Percentiles rank a stretch among this genome's conserved stretches.
phyloP scores from a whole-genome alignment of 257 asterid species.

The Ilex aquifolium region DNA sequence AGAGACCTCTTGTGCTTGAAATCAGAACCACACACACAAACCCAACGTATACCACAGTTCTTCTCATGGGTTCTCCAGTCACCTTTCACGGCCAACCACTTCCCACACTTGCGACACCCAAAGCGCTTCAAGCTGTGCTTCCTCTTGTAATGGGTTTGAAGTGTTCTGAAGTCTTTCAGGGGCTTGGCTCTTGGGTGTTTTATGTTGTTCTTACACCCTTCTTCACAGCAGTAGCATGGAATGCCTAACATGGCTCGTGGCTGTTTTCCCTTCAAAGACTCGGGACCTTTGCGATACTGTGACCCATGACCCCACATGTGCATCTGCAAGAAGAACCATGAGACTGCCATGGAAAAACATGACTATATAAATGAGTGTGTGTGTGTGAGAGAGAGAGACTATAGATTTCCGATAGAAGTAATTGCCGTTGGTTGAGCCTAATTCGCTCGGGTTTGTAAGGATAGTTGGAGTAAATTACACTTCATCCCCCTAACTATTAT shows the following conservation, averaged over 20 bases:
- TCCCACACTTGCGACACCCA: constrained; percentile 62
- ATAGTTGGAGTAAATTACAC: too few species aligned
- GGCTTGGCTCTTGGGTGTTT: constrained; percentile 47
- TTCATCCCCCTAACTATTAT: too few species aligned
- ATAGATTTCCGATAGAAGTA: too few species aligned
- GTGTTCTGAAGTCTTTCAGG: constrained; percentile 58
- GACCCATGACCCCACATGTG: constrained; percentile 90
- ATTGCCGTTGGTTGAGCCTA: too few species aligned
- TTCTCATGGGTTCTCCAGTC: constrained; percentile 84
- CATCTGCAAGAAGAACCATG: constrained; percentile 33
- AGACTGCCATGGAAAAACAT: too few species aligned
- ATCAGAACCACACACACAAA: constrained; percentile 65
- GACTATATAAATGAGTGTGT: too few species aligned
- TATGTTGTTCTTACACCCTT: constrained; percentile 67
- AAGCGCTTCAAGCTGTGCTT: constrained; percentile 51
- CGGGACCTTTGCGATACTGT: constrained; percentile 52
- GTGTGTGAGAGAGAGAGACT: too few species aligned
- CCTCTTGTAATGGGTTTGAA: constrained; percentile 65
- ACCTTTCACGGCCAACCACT: constrained; percentile 63
- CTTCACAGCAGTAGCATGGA: constrained; percentile 66
- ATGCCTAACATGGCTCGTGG: constrained; percentile 46
- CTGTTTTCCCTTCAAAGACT: constrained; percentile 55
- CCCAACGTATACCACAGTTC: constrained; percentile 79
- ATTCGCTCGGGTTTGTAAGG: too few species aligned
- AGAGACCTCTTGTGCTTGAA: constrained; percentile 83